Evolutionary conservation across 257 asterid genomes (phyloP), one percentile per base, ranked within the genome.

Genomic region (Gardenia jasminoides): DNA sequence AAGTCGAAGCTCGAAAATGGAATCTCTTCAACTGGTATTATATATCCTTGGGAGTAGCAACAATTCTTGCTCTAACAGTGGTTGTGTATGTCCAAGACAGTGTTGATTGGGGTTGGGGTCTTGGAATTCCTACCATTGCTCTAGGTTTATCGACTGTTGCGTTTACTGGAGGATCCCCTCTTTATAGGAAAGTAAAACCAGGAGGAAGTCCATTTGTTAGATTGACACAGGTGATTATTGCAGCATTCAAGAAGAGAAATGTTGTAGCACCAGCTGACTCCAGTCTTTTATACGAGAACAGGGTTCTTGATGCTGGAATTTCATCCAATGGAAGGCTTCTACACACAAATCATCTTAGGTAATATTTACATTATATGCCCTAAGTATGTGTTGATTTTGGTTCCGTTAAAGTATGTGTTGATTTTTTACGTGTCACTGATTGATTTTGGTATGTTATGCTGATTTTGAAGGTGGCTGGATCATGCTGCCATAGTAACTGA

Each of bases 91-190:
- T 94, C 82, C 98, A 94, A 87, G 98, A 94, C 78, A 84, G 93
- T 31, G 84, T 89, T 16, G 80, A 94, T 31, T 94, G 99, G 99
- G 93, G 88, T 30, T 93, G 94, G 98, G 99, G 98, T 3, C 93
- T 94, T 22, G 96, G 98, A 2, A 88, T 94, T 43, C 97, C 97
- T 2, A 94, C 99, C 43, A 88, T 90, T 10, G 94, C 96, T 52
- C 86, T 94, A 90, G 94, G 75, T 0, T 50, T 90, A 17, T 91
- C 98, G 0, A 83, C 88, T 50, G 24, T 91, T 0, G 88, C 72
- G 8, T 93, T 94, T 81, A 26, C 90, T 17, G 5, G 85, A 2
- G 99, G 97, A 0, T 52, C 89, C 11, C 88, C 90, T 16, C 83
- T 89, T 79, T 94, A 94, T 73, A 84, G 69, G 78, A 90, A 81